A percentile compares a stretch with the other conserved stretches of the same genome.
Evolutionary conservation across 768 basidiomycete species (phyloP).

Genomic region (Mycena filopes): DNA sequence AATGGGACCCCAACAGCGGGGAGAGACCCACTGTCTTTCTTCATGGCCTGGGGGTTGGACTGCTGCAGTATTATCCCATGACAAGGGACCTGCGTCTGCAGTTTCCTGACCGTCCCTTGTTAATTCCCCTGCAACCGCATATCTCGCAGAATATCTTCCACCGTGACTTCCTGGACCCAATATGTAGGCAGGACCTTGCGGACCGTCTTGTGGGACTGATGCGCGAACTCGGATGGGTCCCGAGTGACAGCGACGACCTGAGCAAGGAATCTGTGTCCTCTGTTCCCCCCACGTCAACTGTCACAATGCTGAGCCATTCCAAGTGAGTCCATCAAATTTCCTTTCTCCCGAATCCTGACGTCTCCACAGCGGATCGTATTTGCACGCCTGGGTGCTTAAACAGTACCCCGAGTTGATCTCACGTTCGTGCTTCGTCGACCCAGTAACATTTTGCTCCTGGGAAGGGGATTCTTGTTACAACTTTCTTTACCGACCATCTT

Average conservation of each 20-base stretch:
- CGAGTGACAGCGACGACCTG: slow-evolving; percentile 36
- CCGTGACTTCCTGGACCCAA: slow-evolving; percentile 74
- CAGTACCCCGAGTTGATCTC: slow-evolving; percentile 71
- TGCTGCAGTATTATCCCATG: slow-evolving; percentile 75
- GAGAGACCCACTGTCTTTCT: slow-evolving; percentile 83
- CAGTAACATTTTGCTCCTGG: slow-evolving; percentile 92
- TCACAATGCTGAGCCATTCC: slow-evolving; percentile 88
- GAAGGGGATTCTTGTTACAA: slow-evolving; percentile 95
- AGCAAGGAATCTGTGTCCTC: slow-evolving; percentile 38
- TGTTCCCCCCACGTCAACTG: slow-evolving; percentile 53
- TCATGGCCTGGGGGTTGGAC: slow-evolving; percentile 90
- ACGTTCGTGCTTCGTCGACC: slow-evolving; percentile 91
- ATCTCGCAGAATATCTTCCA: slow-evolving; percentile 90
- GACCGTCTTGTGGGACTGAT: slow-evolving; percentile 66
- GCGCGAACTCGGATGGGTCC: slow-evolving; percentile 72
- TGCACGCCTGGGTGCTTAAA: slow-evolving; percentile 92
- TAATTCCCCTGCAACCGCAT: slow-evolving; percentile 84
- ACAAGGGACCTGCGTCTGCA: slow-evolving; percentile 65
- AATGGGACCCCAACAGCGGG: slow-evolving; percentile 69
- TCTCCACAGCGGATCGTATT: slow-evolving; percentile 73
- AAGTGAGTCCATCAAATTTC: slow-evolving; percentile 62
- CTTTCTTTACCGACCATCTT: slow-evolving; percentile 81
- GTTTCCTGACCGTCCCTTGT: slow-evolving; percentile 75
- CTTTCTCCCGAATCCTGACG: slow-evolving; percentile 11
- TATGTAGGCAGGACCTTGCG: slow-evolving; percentile 69